These are phyloP conservation scores for Phytophthora idaei DNA, from an alignment of 352 stramenopile species.

Conservation along the genomic window DNA sequence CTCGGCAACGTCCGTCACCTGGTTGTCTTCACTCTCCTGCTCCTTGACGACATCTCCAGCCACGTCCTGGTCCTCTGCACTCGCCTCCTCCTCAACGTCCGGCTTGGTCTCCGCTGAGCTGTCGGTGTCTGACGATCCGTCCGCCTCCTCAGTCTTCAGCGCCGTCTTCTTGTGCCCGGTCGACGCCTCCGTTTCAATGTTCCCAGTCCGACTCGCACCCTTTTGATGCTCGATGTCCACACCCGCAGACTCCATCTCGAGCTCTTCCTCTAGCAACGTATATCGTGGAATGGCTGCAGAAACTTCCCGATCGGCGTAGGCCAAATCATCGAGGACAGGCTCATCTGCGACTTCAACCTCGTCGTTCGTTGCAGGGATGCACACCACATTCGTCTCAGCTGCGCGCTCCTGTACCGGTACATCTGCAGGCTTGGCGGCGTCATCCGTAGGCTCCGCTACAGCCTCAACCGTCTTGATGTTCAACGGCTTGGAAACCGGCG, in stretches of 20 bases:
- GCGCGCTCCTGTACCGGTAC: not conserved
- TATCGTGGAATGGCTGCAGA: slow-evolving; percentile 35
- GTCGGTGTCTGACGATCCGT: slow-evolving; percentile 16
- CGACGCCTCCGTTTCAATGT: not conserved
- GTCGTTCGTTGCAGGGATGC: slow-evolving; percentile 16
- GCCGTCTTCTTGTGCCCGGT: not conserved
- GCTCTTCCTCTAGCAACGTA: slow-evolving; percentile 6
- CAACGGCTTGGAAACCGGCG: not conserved
- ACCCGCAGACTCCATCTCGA: slow-evolving; percentile 10
- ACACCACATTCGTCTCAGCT: slow-evolving; percentile 25
- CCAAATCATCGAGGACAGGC: slow-evolving; percentile 19
- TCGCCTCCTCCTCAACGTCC: not conserved
- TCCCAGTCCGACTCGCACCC: slow-evolving; percentile 2
- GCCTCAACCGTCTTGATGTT: not conserved
- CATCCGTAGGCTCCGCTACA: not conserved
- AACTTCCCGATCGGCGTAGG: slow-evolving; percentile 15
- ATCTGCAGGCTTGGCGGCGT: not conserved
- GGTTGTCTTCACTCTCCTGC: not conserved
- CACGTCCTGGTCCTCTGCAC: not conserved
- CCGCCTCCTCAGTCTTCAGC: slow-evolving; percentile 5
- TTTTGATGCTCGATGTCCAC: slow-evolving; percentile 10
- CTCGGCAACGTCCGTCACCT: not conserved
- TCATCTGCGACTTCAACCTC: slow-evolving; percentile 25
- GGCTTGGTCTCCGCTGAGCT: slow-evolving; percentile 15
- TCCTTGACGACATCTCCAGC: not conserved